phyloP scores from a whole-genome alignment of 2,329 filamentous ascomycete genomes.

The Neonectria sp. region DNA sequence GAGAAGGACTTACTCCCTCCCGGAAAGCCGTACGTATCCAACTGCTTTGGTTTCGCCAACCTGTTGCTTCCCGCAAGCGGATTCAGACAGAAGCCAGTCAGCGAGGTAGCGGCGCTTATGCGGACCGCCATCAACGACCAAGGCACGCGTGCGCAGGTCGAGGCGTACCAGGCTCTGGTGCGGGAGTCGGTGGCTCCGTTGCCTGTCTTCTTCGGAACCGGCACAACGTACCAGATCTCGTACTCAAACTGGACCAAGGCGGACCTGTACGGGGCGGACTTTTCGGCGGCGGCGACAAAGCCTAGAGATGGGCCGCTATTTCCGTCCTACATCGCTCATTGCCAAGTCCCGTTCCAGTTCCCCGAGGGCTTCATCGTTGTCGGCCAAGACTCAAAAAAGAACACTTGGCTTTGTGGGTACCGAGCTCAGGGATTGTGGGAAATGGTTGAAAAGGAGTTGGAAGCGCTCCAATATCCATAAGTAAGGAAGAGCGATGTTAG shows the following conservation, averaged over 20 bases:
- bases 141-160: conserved; percentile 23
- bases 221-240: conserved; percentile 12
- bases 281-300: conserved; percentile 6
- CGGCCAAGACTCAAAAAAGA: conserved; percentile 23
- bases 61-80: conserved; percentile 9
- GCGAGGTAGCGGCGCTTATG: neutral
- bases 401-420: conserved; percentile 34
- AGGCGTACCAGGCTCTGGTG: conserved; percentile 32
- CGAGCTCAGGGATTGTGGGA: conserved; percentile 27
- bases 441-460: conserved; percentile 23
- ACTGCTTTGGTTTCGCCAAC: conserved; percentile 20
- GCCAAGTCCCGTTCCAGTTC: conserved; percentile 27
- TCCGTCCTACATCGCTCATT: conserved; percentile 19
- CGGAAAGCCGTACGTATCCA: conserved; percentile 11
- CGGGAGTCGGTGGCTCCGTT: conserved; percentile 17
- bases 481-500: neutral
- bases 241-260: conserved; percentile 25
- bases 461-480: neutral
- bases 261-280: conserved; percentile 10
- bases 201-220: conserved; percentile 15
- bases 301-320: conserved; percentile 9
- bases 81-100: conserved; percentile 4
- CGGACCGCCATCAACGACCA: conserved; percentile 12
- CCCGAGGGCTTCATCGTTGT: conserved; percentile 32
- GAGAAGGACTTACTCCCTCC: conserved; percentile 18